These are phyloP conservation scores for Colletotrichum sp. DNA, from an alignment of 2,329 filamentous ascomycete genomes.

Conservation along the genomic window DNA sequence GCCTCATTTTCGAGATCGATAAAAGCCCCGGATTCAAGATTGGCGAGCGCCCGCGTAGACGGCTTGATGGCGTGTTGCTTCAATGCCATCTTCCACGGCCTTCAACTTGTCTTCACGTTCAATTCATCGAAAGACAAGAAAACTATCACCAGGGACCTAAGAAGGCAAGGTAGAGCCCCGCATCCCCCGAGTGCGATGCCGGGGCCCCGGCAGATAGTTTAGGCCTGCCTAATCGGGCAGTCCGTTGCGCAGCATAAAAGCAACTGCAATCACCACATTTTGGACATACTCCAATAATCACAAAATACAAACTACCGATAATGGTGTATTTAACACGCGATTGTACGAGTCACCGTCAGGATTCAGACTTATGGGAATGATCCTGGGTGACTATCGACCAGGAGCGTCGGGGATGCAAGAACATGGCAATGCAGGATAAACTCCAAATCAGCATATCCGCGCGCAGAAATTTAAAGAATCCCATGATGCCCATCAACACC, in stretches of 20 bases:
- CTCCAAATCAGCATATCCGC: background rate
- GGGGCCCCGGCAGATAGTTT: background rate
- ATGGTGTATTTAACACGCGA: background rate
- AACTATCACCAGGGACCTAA: background rate
- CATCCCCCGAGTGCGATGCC: background rate
- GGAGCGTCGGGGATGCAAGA: background rate
- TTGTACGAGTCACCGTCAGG: background rate
- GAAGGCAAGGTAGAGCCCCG: background rate
- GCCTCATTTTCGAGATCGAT: background rate
- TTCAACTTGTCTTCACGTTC: background rate
- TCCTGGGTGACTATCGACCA: background rate
- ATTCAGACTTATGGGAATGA: background rate
- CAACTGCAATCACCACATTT: background rate
- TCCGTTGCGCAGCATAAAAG: background rate
- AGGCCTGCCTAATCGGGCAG: background rate
- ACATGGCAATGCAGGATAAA: background rate
- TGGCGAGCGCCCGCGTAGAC: background rate
- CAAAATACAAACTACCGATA: background rate
- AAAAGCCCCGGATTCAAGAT: background rate
- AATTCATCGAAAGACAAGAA: accelerated
- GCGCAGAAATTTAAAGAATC: background rate
- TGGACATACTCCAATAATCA: background rate
- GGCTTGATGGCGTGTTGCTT: background rate
- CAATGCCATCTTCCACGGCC: background rate
- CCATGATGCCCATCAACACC: background rate